Base-by-base conservation (phyloP, 805 yeast species). In the Clavispora fructus region DNA sequence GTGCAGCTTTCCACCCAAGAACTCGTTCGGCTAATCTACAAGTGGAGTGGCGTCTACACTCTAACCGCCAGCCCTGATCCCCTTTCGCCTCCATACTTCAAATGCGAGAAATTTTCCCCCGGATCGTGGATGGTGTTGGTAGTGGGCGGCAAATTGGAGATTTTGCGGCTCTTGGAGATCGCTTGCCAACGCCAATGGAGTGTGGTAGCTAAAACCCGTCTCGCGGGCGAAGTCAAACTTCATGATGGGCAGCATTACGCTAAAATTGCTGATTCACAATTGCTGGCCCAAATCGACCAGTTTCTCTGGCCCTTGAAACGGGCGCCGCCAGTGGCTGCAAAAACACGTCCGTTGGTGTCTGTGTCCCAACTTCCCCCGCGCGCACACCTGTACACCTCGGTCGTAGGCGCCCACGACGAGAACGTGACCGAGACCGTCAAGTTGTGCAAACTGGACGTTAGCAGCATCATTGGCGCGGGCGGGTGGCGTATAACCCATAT, bases 391-490 rank as follows among this genome's bases (percentile, higher is more conserved):
- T 32, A 32, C 35, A 8, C 35, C 35, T n/a, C 12, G 35, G 19
- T 6, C 11, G 10, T 32, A 16, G 35, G 23, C 35, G 35, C 35
- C 35, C 35, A 26, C 3, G 19, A 38, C 40, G 30, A 38, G 19
- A 23, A 25, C 13, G 35, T 49, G 19, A 47, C 53, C 6, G 55
- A 53, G 31, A 41, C 46, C n/a, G 29, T 53, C 17, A 43, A 46
- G 13, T 46, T 53, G 10, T 25, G 48, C 17, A 53, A 53, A 33
- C 39, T 42, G 7, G 53, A 51, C 32, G 53, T 52, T 4, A 41
- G 50, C 14, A 48, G 49, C 6, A 35, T 52, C 6, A 44, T 53
- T 6, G 55, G 57, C 6, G 50, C 50, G 2, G 44, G 46, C 10
- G 52, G 46, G 5, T 33, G 29, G 13, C 39, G 49, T 23, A 52